Conservation (phyloP, 345 rosid species). For the Toxicodendron radicans region DNA sequence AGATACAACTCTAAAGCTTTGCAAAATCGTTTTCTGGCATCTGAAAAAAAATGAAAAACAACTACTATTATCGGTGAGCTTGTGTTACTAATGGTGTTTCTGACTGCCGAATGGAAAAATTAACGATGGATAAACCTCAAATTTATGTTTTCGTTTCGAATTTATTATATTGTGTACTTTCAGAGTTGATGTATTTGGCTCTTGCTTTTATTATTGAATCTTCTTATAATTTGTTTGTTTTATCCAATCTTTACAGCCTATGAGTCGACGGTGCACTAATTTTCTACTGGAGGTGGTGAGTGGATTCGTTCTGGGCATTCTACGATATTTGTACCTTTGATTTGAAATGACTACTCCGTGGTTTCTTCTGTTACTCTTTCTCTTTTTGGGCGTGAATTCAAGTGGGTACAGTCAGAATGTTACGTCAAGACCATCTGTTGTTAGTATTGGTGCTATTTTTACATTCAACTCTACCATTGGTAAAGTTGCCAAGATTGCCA, state of each 20-base stretch:
- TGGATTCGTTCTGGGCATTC: slow-evolving; percentile 13
- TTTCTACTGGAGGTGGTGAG: slow-evolving; percentile 6
- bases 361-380: slow-evolving; percentile 35
- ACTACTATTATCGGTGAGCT: neutral
- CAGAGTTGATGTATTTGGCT: neutral
- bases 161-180: slow-evolving; percentile 1
- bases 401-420: slow-evolving; percentile 39
- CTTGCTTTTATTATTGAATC: neutral
- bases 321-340: slow-evolving; percentile 15
- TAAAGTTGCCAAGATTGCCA: slow-evolving; percentile 82
- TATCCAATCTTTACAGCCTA: slow-evolving; percentile 13
- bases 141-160: neutral
- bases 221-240: slow-evolving; percentile 1
- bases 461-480: slow-evolving; percentile 66
- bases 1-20: neutral
- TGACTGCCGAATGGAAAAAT: neutral
- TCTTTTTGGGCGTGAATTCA: slow-evolving; percentile 33
- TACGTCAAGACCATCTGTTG: slow-evolving; percentile 62
- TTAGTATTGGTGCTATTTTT: slow-evolving; percentile 74
- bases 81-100: slow-evolving; percentile 3
- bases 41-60: neutral
- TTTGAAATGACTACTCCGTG: slow-evolving; percentile 35
- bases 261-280: slow-evolving; percentile 7
- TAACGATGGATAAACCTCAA: neutral
- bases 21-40: neutral